Base-by-base conservation (phyloP, 257 asterid species). In the Salvia rosmarinus region DNA sequence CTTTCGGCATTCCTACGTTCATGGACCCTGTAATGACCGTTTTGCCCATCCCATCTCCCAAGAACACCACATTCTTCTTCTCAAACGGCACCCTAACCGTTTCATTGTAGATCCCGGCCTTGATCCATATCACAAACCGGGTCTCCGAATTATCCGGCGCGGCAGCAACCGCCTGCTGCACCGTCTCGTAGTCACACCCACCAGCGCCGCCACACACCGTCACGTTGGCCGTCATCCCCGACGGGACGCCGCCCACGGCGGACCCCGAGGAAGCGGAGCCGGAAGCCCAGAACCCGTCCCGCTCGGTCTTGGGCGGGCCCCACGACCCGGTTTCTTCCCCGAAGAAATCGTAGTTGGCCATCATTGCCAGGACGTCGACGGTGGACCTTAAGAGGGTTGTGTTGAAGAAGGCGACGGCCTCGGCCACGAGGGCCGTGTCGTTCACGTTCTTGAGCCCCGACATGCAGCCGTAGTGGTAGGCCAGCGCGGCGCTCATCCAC, bases 401-500 rank as follows among this genome's bases (percentile, higher is more conserved):
- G 67, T 82, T 35, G 70, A 72, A 65, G n/a, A 86, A 44, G 50
- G 78, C 16, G 83, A 90, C 76, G 5, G 96, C 72, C 3, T 74
- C 46, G 3, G 21, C 82, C 11, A 85, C 94, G 37, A 62, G 70
- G 3, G 73, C 68, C 71, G 87, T 78, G 1, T 73, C 83, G 72
- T 86, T 88, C 11, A 82, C 92, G 32, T 75, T 68, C 79, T 67
- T 79, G 5, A 86, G 73, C 14, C 86, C 90, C 0, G 86, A 74
- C 87, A 76, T 73, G 76, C 92, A 83, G 8, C 79, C 88, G 79
- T 86, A 86, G 37, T 84, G 82, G 69, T 88, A 84, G 6, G 73
- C 88, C 65, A 85, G 8, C 5, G 82, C 85, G 3, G 89, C 86
- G 76, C 95, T 86, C 88, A 80, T 69, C 96, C 95, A 90, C 13